Evolutionary conservation across 805 yeast genomes (phyloP), one percentile per base, ranked within the genome.

Genomic region (Barnettozyma populi): DNA sequence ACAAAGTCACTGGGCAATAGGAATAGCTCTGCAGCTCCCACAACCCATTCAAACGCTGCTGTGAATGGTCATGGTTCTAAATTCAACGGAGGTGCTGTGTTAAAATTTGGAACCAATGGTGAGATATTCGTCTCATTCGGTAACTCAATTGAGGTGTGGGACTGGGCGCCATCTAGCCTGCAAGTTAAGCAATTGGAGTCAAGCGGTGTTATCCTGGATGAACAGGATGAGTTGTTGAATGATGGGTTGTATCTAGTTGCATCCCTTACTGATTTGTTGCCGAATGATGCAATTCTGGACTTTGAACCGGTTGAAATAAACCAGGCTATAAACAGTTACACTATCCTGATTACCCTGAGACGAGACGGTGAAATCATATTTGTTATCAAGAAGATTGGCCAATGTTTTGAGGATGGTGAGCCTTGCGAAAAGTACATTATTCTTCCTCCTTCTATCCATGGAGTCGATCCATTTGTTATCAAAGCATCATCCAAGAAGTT

Each of bases 51-150:
- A 16, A 36, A 24, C 7, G 36, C 42, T 21, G 45, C 51, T 6
- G 47, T 44, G n/a, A 44, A 52, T 35, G 43, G 49, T 6, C 52
- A 43, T 34, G 51, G 37, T 7, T 43, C 36, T 21, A 32, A 32
- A 18, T 35, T 19, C n/a, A 41, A 39, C 10, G 31, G 31, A n/a
- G 43, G 47, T 1, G 55, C 51, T 18, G 46, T 53, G 7, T 45
- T 58, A 20, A 70, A 65, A 44, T 63, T 68, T 47, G 75, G 75
- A 0, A n/a, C 46, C 7, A 59, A 65, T 45, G 74, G 75, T 2
- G 75, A 72, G 46, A 45, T 72, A 0, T 53, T 69, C 19, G 34
- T 65, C 2, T 64, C 59, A 0, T 62, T 54, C 41, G 54, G 54
- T 4, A 55, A 60, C 45, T 36, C 55, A 1, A 55, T 72, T 14